These are phyloP conservation scores for Rhizopus microsporus DNA, from an alignment of 371 early-diverging fungal genomes.

Conservation along the genomic window DNA sequence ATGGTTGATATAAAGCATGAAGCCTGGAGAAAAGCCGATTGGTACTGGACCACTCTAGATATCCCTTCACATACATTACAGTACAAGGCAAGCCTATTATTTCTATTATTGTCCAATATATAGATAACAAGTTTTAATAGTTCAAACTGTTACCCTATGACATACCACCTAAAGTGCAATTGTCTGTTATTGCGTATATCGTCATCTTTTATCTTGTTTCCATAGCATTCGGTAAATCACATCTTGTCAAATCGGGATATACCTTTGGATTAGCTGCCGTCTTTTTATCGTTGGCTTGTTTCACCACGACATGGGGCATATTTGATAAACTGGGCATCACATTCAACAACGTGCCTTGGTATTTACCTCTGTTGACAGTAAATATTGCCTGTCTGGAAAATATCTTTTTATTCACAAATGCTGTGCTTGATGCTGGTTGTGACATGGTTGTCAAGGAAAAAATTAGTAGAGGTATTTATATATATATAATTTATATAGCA, in stretches of 20 bases:
- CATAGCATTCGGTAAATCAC: slow-evolving; percentile 60
- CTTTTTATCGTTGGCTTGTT: slow-evolving; percentile 33
- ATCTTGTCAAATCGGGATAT: slow-evolving; percentile 73
- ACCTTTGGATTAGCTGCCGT: slow-evolving; percentile 71
- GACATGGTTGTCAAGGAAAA: slow-evolving; percentile 72
- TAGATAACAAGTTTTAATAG: slow-evolving; percentile 11
- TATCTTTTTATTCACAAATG: slow-evolving; percentile 68
- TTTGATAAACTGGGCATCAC: slow-evolving; percentile 23
- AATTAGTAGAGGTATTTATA: slow-evolving; percentile 53
- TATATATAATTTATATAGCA: no score
- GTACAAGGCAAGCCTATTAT: slow-evolving; percentile 25
- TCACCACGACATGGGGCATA: slow-evolving; percentile 36
- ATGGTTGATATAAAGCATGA: slow-evolving; percentile 10
- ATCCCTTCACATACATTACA: slow-evolving; percentile 25
- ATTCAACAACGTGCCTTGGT: slow-evolving; percentile 45
- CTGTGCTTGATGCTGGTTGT: slow-evolving; percentile 65
- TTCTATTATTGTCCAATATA: slow-evolving; percentile 1
- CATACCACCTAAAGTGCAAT: slow-evolving; percentile 22
- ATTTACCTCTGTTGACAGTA: slow-evolving; percentile 67
- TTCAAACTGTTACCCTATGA: slow-evolving; percentile 33
- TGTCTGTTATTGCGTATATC: slow-evolving; percentile 22
- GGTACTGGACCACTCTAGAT: slow-evolving; percentile 17
- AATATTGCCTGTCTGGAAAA: slow-evolving; percentile 76
- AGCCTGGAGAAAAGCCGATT: not conserved
- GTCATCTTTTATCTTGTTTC: slow-evolving; percentile 65